phyloP scores from a whole-genome alignment of 2,329 filamentous ascomycete genomes.

The Colletotrichum phormii region DNA sequence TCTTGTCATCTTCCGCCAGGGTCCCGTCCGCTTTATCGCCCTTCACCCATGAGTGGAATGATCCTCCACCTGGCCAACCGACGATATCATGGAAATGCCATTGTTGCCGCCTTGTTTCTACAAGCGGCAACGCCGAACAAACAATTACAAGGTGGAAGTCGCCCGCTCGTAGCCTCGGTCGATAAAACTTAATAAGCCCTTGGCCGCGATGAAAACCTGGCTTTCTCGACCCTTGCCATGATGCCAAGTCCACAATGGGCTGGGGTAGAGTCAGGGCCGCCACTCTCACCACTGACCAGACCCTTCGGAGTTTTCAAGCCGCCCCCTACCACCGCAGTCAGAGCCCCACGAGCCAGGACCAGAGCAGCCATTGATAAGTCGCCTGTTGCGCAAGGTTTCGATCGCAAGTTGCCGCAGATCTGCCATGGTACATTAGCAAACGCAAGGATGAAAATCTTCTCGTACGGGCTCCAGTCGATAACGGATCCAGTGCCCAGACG shows the following conservation, averaged over 20 bases:
- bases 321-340: conserved; percentile 30
- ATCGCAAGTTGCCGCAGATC: conserved; percentile 36
- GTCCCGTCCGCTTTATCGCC: conserved; percentile 6
- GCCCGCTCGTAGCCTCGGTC: conserved; percentile 30
- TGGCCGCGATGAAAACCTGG: conserved; percentile 23
- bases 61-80: conserved; percentile 14
- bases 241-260: conserved; percentile 31
- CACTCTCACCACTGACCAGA: conserved; percentile 32
- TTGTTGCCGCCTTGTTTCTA: conserved; percentile 25
- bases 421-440: conserved; percentile 33
- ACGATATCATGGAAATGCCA: conserved; percentile 11
- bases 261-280: conserved; percentile 30
- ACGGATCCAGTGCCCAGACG: conserved; percentile 18
- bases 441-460: conserved; percentile 37
- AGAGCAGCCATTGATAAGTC: conserved; percentile 21
- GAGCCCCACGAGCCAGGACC: conserved; percentile 31
- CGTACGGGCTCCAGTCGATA: conserved; percentile 31
- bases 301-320: conserved; percentile 37
- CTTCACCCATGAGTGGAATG: conserved; percentile 21
- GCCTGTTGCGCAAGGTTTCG: conserved; percentile 27
- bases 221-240: conserved; percentile 17
- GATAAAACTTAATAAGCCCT: conserved; percentile 15
- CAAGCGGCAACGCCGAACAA: conserved; percentile 28
- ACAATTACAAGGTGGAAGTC: conserved; percentile 7
- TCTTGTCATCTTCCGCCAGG: conserved; percentile 18